Evolutionary conservation across 768 basidiomycete genomes (phyloP).

Genomic region (Mycena chlorophos): DNA sequence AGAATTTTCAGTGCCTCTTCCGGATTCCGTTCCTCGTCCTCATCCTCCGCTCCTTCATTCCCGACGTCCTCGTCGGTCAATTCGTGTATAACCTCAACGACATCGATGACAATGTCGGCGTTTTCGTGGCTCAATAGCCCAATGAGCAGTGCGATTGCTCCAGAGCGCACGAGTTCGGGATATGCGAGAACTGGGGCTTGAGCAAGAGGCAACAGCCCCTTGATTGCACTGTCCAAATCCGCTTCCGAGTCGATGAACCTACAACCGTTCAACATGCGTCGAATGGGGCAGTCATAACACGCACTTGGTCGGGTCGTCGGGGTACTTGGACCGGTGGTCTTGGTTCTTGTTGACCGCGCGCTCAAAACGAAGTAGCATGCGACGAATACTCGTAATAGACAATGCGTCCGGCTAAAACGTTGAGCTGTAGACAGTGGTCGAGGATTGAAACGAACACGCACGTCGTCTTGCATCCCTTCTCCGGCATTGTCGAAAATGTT

Average conservation of each 20-base stretch:
- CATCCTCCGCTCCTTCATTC: conserved; percentile 68
- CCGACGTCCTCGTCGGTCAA: conserved; percentile 96
- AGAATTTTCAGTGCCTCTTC: conserved; percentile 74
- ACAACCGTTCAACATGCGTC: background rate
- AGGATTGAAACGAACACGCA: conserved; percentile 39
- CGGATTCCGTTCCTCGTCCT: conserved; percentile 57
- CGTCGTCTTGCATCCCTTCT: conserved; percentile 66
- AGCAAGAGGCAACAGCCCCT: conserved; percentile 84
- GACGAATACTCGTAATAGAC: conserved; percentile 68
- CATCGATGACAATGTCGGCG: conserved; percentile 94
- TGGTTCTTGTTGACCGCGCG: conserved; percentile 92
- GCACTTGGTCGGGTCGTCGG: conserved; percentile 88
- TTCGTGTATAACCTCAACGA: conserved; percentile 89
- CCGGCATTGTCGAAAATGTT: conserved; percentile 87
- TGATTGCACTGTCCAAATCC: conserved; percentile 85
- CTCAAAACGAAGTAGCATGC: conserved; percentile 79
- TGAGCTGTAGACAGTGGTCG: conserved; percentile 17
- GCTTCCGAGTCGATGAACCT: conserved; percentile 99
- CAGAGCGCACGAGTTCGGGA: conserved; percentile 82
- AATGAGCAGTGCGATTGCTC: conserved; percentile 66
- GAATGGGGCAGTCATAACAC: conserved; percentile 4
- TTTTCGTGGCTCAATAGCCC: conserved; percentile 95
- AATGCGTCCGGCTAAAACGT: conserved; percentile 66
- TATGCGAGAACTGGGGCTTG: conserved; percentile 83
- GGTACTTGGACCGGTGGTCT: conserved; percentile 93